Evolutionary conservation across 768 basidiomycete species (phyloP), one percentile per base, ranked within the genome.

Genomic region (Suillus plorans): DNA sequence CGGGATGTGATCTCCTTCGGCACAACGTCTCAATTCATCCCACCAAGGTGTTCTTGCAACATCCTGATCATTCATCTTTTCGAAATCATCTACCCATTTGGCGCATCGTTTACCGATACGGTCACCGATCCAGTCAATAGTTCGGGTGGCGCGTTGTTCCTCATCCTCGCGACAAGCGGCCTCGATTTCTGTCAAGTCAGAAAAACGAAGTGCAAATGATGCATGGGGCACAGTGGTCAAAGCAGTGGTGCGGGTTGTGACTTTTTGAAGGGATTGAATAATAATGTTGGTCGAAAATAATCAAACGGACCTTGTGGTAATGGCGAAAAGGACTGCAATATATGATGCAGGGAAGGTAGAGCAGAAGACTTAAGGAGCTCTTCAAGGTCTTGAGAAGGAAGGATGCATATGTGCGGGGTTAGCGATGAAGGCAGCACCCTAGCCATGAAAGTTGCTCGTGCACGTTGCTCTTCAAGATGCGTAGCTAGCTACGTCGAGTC

Each of bases 291-390:
- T 18, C 18, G n/a, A 39, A 49, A 58, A 62, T 31, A 36, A 39
- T 8, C 22, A n/a, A 28, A 73, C 76, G 58, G 74, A 91, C 92
- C 90, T 82, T 92, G 87, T 0, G 91, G 88, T 60, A 94, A 79
- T 13, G 93, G 93, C 3, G 91, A 91, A 70, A 94, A 94, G 3
- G 91, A 92, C 73, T 94, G 92, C 36, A 94, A 81, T 63, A 95
- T 85, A 69, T 89, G 82, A 41, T 87, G 85, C 16, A 94, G 78
- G 18, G 89, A 81, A 2, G 93, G 93, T 20, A 95, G 77, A 1
- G 85, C 84, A 10, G 86, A 82, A 2, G 80, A 71, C 36, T 79
- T 76, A 55, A 95, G 77, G 42, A 92, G 81, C 41, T 86, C 81
- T 58, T 78, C 75, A 39, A 95, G 84, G 77, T 95, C 92, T 49